Base-by-base conservation (phyloP, 306 rosid genomes). In the Psophocarpus tetragonolobus region DNA sequence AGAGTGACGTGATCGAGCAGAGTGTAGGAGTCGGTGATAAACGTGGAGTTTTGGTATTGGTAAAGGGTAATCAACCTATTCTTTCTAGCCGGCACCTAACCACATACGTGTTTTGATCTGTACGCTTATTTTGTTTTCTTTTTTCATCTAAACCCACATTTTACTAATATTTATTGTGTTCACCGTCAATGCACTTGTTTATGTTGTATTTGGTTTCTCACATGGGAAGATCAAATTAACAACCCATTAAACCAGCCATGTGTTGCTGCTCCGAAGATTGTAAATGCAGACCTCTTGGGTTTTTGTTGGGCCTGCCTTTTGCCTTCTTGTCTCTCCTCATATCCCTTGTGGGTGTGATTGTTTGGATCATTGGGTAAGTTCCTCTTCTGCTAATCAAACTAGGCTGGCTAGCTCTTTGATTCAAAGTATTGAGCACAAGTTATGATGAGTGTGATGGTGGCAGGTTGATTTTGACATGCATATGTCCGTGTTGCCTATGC, bases 401-500 rank as follows among this genome's bases (percentile, higher is more conserved):
- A 36, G 23, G 26, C 35, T 15, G n/a, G n/a, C 5, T 54, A 38
- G 17, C 26, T 42, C 0, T 6, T 47, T 11, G 23, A 6, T 29
- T 20, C 18, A 3, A 60, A 57, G 30, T 7, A 33, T 39, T 73
- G 51, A 74, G 42, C 3, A 54, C 3, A 20, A 17, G 36, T 54
- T 73, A 60, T 79, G 39, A 60, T 79, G 39, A 45, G 29, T 71
- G 32, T 54, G 30, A 35, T 76, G 57, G 30, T 71, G 73, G 74
- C 89, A 93, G 97, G 83, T 87, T 90, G 84, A 3, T 20, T 57
- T 70, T 94, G 67, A 88, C 87, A 54, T 91, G 97, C 83, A 71
- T 93, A 82, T 94, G 97, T 23, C 97, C 98, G 4, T 94, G 98
- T 78, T 94, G 98, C 68, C 86, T 94, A 69, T 91, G 97, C 48